Conservation (phyloP, 2,329 filamentous ascomycete species). For the Pestalotiopsis sp. region DNA sequence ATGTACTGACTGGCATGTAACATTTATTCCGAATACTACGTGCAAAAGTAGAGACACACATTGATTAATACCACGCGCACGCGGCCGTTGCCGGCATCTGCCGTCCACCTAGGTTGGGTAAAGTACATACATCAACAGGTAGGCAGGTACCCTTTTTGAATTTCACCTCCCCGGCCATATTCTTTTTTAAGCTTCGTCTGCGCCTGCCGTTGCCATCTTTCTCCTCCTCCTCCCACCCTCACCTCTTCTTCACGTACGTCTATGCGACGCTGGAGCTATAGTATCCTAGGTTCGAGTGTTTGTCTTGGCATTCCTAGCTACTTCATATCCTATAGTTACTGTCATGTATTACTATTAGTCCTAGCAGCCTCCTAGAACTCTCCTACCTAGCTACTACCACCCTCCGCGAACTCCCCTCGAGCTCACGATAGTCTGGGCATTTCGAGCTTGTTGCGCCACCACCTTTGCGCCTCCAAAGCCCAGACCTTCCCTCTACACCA, state of each 20-base stretch:
- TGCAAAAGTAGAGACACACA: not conserved
- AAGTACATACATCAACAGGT: too few relatives aligned
- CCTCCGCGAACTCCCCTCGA: not conserved
- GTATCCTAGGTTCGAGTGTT: not conserved
- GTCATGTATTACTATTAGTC: slow-evolving; percentile 1
- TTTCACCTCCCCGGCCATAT: not conserved
- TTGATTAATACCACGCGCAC: not conserved
- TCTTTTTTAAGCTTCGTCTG: slow-evolving; percentile 3
- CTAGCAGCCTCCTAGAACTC: not conserved
- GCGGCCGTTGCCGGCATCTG: not conserved
- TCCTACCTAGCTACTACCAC: not conserved
- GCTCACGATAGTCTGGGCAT: not conserved
- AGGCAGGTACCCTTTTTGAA: not conserved
- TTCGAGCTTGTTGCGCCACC: not conserved
- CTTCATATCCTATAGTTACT: not conserved
- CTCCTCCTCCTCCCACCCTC: not conserved
- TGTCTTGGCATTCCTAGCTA: not conserved
- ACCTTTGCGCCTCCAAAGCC: not conserved
- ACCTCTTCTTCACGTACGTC: not conserved
- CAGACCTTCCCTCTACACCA: slow-evolving; percentile 6
- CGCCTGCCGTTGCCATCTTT: not conserved
- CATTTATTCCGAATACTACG: too few relatives aligned
- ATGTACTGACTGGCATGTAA: too few relatives aligned
- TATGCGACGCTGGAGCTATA: not conserved
- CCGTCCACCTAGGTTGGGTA: not conserved